Evolutionary conservation across 2,329 filamentous ascomycete species (phyloP).

Genomic region (Neopestalotiopsis rosae): DNA sequence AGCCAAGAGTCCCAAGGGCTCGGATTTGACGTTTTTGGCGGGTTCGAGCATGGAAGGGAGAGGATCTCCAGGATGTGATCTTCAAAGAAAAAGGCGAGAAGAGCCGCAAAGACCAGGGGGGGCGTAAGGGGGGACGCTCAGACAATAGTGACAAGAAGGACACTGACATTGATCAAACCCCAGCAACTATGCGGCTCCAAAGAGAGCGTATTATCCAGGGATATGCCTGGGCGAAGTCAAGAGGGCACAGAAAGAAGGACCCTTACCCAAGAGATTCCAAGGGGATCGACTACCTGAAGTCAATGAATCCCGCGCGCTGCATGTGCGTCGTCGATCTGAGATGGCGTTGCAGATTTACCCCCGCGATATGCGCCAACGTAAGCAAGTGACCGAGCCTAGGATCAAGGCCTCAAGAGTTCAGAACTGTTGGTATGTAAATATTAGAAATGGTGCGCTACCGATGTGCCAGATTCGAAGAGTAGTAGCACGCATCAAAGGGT

Average conservation of each 20-base stretch:
- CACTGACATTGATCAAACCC: too few relatives aligned
- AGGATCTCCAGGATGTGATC: conserved; percentile 5
- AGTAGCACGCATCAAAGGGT: not conserved
- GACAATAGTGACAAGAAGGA: too few relatives aligned
- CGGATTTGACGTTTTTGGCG: conserved; percentile 10
- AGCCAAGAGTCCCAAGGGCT: not conserved
- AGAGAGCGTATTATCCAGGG: not conserved
- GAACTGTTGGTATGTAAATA: not conserved
- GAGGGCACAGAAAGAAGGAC: not conserved
- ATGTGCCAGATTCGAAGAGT: not conserved
- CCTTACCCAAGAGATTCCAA: not conserved
- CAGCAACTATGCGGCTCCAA: too few relatives aligned
- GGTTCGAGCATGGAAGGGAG: not conserved
- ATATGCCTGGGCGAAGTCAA: not conserved
- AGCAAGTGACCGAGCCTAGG: too few relatives aligned
- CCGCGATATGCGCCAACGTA: too few relatives aligned
- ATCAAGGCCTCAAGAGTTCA: too few relatives aligned
- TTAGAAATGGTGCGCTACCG: not conserved
- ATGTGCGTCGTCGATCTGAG: not conserved
- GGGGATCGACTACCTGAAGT: not conserved
- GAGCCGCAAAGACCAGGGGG: conserved; percentile 8
- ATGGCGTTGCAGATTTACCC: not conserved
- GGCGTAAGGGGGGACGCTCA: too few relatives aligned
- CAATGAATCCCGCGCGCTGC: not conserved
- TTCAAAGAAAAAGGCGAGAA: not conserved